These are phyloP conservation scores for Lecanosticta acicola DNA, from an alignment of 2,329 filamentous ascomycete genomes.

Conservation along the genomic window DNA sequence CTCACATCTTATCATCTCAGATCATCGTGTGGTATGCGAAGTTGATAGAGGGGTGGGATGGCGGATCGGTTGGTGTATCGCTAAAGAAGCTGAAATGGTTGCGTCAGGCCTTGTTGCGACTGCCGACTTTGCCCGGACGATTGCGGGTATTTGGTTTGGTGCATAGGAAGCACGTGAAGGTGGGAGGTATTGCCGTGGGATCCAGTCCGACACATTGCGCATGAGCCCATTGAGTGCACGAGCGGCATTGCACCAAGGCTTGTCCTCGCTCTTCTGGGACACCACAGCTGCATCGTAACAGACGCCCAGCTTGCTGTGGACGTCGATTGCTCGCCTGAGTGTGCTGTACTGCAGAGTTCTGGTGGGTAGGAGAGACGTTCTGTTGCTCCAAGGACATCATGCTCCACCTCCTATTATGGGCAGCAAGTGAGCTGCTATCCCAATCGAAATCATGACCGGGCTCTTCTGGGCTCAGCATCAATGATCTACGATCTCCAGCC, in stretches of 20 bases:
- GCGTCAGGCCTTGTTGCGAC: constrained; percentile 6
- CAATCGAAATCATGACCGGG: constrained; percentile 13
- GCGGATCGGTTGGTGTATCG: background rate
- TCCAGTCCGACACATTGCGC: constrained; percentile 53
- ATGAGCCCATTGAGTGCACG: constrained; percentile 59
- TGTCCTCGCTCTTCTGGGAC: constrained; percentile 49
- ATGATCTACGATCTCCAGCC: constrained; percentile 15
- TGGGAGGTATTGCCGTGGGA: constrained; percentile 39
- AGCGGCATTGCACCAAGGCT: constrained; percentile 58
- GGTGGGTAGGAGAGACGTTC: constrained; percentile 27
- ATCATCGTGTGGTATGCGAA: background rate
- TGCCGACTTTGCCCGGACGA: constrained; percentile 2
- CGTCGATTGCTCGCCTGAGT: background rate
- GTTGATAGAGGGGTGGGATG: background rate
- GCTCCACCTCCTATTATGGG: constrained; percentile 43
- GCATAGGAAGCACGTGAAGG: constrained; percentile 49
- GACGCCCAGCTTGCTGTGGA: constrained; percentile 5
- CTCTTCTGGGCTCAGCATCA: constrained; percentile 14
- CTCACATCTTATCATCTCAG: background rate
- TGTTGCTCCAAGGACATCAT: constrained; percentile 42
- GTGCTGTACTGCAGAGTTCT: constrained; percentile 6
- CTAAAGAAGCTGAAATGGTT: background rate
- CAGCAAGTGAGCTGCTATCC: constrained; percentile 34
- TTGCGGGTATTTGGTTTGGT: constrained; percentile 23
- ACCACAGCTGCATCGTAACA: constrained; percentile 55